Evolutionary conservation across 2,329 filamentous ascomycete species (phyloP).

Genomic region (Lizonia empirigonia): DNA sequence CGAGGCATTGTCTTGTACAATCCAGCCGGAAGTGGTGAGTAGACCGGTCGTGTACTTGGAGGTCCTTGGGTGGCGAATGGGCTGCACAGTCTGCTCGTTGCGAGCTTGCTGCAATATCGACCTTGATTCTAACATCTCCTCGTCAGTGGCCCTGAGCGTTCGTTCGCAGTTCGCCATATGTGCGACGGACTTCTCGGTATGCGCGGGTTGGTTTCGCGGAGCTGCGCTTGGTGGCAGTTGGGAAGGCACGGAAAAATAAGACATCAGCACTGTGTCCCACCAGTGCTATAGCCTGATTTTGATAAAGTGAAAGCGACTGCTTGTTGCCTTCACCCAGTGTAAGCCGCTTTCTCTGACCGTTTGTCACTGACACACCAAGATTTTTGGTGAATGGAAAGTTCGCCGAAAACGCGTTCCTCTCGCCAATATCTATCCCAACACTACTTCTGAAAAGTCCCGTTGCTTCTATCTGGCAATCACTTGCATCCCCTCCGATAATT

Average conservation of each 20-base stretch:
- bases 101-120: not conserved
- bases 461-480: constrained; percentile 24
- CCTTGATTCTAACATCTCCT: not conserved
- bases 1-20: not conserved
- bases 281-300: not conserved
- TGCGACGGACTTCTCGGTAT: not conserved
- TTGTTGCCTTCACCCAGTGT: not conserved
- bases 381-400: constrained; percentile 9
- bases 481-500: constrained; percentile 29
- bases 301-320: not conserved
- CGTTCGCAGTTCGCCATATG: not conserved
- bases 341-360: constrained; percentile 6
- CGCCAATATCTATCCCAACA: constrained; percentile 27
- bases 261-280: not conserved
- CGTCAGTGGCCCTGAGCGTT: not conserved
- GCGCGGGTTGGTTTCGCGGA: not conserved
- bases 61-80: not conserved
- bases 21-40: not conserved
- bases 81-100: not conserved
- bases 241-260: not conserved
- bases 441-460: constrained; percentile 23
- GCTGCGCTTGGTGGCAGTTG: not conserved
- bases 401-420: constrained; percentile 22
- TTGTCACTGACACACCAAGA: not conserved
- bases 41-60: not conserved